Percentiles rank a stretch among this genome's conserved stretches.
Evolutionary conservation across 208 protist genomes (phyloP).

Genomic region (Phytomonas sp.): DNA sequence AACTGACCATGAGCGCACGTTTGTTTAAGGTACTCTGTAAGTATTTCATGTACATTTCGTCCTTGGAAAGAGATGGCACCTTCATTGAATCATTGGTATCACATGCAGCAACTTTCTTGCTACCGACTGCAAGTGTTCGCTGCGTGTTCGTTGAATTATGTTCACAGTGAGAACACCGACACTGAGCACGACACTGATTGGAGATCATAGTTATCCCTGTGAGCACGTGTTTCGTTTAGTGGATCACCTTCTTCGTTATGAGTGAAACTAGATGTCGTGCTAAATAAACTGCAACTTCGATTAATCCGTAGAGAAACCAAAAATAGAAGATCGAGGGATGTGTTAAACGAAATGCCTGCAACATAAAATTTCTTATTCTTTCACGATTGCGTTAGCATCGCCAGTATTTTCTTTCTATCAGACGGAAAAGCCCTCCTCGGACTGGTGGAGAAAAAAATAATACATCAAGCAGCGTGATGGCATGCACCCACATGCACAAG

Average conservation of each 20-base stretch:
- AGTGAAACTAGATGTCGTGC: background rate
- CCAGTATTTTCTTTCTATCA: background rate
- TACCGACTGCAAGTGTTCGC: background rate
- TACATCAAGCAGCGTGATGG: constrained; percentile 7
- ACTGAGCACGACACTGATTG: constrained; percentile 71
- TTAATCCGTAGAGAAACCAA: background rate
- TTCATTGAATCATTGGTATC: constrained; percentile 28
- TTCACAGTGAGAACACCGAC: constrained; percentile 71
- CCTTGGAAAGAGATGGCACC: constrained; percentile 37
- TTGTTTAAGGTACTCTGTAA: constrained; percentile 45
- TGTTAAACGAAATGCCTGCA: background rate
- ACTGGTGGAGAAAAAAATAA: constrained; percentile 5
- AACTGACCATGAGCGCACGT: constrained; percentile 49
- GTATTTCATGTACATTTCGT: constrained; percentile 67
- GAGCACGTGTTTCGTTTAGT: background rate
- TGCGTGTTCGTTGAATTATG: constrained; percentile 22
- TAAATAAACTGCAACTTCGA: constrained; percentile 14
- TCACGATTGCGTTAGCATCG: background rate
- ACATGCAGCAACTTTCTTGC: constrained; percentile 2
- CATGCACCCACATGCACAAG: background rate
- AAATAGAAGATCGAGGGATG: constrained; percentile 6
- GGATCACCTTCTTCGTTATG: background rate
- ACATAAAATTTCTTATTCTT: background rate
- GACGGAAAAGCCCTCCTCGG: background rate
- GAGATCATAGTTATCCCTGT: constrained; percentile 42